phyloP scores from a whole-genome alignment of 805 yeast species.

The Cyberlindnera misumaiensis region DNA sequence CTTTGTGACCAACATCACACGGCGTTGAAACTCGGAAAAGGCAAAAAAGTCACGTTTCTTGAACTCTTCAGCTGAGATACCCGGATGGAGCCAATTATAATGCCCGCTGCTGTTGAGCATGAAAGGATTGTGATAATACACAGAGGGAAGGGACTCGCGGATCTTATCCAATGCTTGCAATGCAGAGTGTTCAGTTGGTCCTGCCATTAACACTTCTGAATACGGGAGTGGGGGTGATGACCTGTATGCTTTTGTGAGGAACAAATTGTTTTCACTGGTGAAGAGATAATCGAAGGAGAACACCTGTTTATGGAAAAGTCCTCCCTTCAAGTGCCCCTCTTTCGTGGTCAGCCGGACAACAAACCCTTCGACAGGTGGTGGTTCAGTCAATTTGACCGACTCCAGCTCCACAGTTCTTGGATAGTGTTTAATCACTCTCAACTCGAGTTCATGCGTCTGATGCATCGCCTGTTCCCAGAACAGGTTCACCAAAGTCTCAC shows the following conservation, averaged over 20 bases:
- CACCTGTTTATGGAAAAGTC: constrained; percentile 32
- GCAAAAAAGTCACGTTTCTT: constrained; percentile 49
- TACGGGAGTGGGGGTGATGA: constrained; percentile 59
- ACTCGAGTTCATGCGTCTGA: constrained; percentile 50
- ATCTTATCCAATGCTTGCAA: neutral
- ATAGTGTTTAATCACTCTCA: constrained; percentile 41
- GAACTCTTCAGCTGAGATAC: constrained; percentile 32
- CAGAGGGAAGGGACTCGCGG: constrained; percentile 14
- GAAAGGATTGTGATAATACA: constrained; percentile 49
- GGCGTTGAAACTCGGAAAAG: constrained; percentile 57
- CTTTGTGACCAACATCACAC: constrained; percentile 44
- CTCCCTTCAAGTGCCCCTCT: constrained; percentile 33
- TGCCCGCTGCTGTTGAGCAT: constrained; percentile 43
- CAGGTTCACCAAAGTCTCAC: constrained; percentile 35
- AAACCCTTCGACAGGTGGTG: constrained; percentile 79
- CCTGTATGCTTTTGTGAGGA: constrained; percentile 45
- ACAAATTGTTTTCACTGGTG: constrained; percentile 54
- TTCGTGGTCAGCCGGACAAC: constrained; percentile 49
- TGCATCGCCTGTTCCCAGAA: constrained; percentile 37
- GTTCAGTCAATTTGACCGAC: constrained; percentile 38
- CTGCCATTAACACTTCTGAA: constrained; percentile 5
- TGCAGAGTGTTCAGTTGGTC: constrained; percentile 11
- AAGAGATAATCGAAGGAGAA: constrained; percentile 56
- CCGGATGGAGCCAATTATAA: constrained; percentile 54
- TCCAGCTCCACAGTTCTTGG: constrained; percentile 26